Base-by-base conservation (phyloP, 306 rosid genomes). In the Lathyrus oleraceus region DNA sequence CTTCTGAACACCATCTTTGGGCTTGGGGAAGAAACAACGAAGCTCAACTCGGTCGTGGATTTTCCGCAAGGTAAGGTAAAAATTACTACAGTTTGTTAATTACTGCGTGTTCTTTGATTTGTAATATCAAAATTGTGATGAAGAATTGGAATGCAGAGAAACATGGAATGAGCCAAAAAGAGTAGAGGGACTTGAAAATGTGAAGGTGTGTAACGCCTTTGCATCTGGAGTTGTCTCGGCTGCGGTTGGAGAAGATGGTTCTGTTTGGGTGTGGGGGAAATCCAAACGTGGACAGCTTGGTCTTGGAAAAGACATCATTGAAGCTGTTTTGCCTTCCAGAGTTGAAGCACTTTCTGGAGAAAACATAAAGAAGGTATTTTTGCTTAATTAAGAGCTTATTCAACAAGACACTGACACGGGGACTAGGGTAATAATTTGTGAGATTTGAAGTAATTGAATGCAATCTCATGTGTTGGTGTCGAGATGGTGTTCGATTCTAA, bases 261-360 rank as follows among this genome's bases (percentile, higher is more conserved):
- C 94, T 67, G 43, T 94, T 62, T 94, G 94, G 92, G 87, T 87
- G 8, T 93, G 97, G 97, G 98, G 98, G 13, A 90, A 72, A 81
- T 94, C 95, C 1, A 88, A 83, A 65, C 96, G 90, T 1, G 98
- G 97, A 28, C 98, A 90, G 80, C 91, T 90, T 70, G 97, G 97
- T n/a, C 92, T 90, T 56, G 97, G 96, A 14, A 70, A 83, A 57
- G 72, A 78, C 19, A 47, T 85, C 62, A 74, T 59, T 3, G 85
- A 87, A 75, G 87, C 96, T 59, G 25, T 83, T 70, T 47, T 62
- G 17, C 97, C 98, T 44, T 72, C 90, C 56, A 80, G 80, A 70
- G 73, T 94, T 64, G 79, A 87, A 82, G 87, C 86, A 53, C 89
- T 94, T 47, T 77, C 93, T 2, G 83, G 87, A 53, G 87, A 88